Base-by-base conservation (phyloP, 805 yeast genomes). In the Metschnikowia similis region DNA sequence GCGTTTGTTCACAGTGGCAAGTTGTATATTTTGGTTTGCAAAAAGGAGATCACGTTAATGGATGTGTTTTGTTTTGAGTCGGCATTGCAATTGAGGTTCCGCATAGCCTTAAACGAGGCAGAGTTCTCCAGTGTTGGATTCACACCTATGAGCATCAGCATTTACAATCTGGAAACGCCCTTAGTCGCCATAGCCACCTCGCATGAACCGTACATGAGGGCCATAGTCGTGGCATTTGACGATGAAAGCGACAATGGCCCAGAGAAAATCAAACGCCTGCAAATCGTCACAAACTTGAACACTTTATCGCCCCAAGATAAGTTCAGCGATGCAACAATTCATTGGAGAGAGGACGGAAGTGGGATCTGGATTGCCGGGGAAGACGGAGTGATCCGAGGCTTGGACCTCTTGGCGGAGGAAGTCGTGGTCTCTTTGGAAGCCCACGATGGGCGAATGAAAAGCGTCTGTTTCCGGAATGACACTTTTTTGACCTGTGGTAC, bases 151-250 rank as follows among this genome's bases (percentile, higher is more conserved):
- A 56, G 67, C 8, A 65, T 81, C 7, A 53, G 71, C 0, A 57
- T 63, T 11, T 55, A 49, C 29, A 27, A 41, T 3, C 49, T 52
- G 0, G 49, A 52, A n/a, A 35, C 35, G 3, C 69, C 71, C 0
- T 54, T 73, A 26, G 60, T 85, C 13, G 82, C 84, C 0, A 76
- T 87, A 7, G 89, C 83, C 0, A 89, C 96, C 0, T 83, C 90
- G 1, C 92, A 88, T 58, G 76, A 79, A 11, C 96, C 96, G 4
- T 85, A 74, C 58, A 81, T 87, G 87, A 66, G 96, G 55, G 55
- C 87, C 10, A 75, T 89, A 1, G 63, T 87, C 0, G 73, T 83
- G 0, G 62, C 70, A 30, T 53, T 83, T n/a, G 80, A 82, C 1
- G 61, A 58, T 27, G 45, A 36, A 21, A 52, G 45, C 27, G 51